Base-by-base conservation (phyloP, 805 yeast species). In the Monosporozyma yasuniensis region DNA sequence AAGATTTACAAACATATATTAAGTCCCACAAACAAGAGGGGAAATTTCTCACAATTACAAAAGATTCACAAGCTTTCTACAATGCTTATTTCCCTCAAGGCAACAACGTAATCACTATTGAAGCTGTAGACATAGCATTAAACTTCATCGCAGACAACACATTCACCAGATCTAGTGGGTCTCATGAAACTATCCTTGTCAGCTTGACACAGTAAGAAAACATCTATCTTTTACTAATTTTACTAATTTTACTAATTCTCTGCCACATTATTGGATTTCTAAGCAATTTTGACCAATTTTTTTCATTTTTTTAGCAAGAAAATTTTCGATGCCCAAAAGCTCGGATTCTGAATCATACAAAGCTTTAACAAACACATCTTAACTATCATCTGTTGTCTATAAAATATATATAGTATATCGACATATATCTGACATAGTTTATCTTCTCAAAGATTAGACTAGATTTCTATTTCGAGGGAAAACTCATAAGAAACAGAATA, bases 111-210 rank as follows among this genome's bases (percentile, higher is more conserved):
- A 32, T 58, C 16, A 43, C 52, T 0, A 12, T 53, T 8, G 25
- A 44, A 14, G 54, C 58, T 16, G 45, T 54, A 1, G 23, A 50
- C 18, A 18, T 14, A 6, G 65, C 60, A 3, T 47, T 51, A 25
- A 45, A 47, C 3, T 63, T 60, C 42, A 47, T 61, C 6, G 12
- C 35, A 12, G 44, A 47, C 3, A 53, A 56, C 42, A 52, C 61
- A 2, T 61, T 60, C 44, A 57, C 61, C 4, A 56, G 66, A 49
- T 14, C 46, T 3, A 56, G 64, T 6, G 14, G 54, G 52, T 49
- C 56, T 21, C 54, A 53, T 11, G 64, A 61, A 30, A 58, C 58
- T 4, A 57, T 61, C 11, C 42, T 61, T 28, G 64, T 61, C 9
- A 27, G 46, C 23, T 23, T 32, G 35, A 32, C 35, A 12, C 35